Base-by-base conservation (phyloP, 225 moss, liverwort and hornwort species). In the Neckera pumila region DNA sequence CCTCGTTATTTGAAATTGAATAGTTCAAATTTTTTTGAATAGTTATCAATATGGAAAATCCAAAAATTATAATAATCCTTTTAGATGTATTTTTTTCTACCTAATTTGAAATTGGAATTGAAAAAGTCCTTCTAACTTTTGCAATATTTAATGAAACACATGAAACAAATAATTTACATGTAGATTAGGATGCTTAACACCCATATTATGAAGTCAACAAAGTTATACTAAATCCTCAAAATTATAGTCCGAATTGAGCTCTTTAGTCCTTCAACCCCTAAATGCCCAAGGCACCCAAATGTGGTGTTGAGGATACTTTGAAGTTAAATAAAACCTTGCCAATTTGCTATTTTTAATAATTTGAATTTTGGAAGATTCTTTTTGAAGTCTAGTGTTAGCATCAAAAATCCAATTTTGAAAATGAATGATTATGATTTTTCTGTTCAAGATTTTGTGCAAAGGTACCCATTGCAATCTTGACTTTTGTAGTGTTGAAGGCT, bases 31-130 rank as follows among this genome's bases (percentile, higher is more conserved):
- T 4, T 33, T 12, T 40, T 10, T 75, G 4, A 31, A 2, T 11
- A 47, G 2, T 7, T 11, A 6, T 28, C 16, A 43, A 72, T 43
- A 6, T 71, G 2, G 19, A 2, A 7, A 47, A 33, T 49, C 8
- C 20, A 11, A 75, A 18, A 18, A 19, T 11, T 17, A 17, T 28
- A 30, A 30, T 61, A 25, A 28, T 6, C 4, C 12, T 12, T 23
- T 14, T 13, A 12, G 1, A 69, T 7, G 13, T 2, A 25, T 5
- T 8, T 40, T 8, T 14, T 25, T 1, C 2, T 23, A 0, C 0
- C 6, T 0, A 3, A 0, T 42, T 26, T 42, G 7, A 49, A 7
- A 19, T 20, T 7, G 1, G 7, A 19, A 75, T 75, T 0, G 1
- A 17, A 49, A 31, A 33, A 33, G 4, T 7, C 2, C 4, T 49